Percentiles rank a stretch among this genome's conserved stretches.
phyloP scores from a whole-genome alignment of 208 protist genomes.

The Porcisia deanei region DNA sequence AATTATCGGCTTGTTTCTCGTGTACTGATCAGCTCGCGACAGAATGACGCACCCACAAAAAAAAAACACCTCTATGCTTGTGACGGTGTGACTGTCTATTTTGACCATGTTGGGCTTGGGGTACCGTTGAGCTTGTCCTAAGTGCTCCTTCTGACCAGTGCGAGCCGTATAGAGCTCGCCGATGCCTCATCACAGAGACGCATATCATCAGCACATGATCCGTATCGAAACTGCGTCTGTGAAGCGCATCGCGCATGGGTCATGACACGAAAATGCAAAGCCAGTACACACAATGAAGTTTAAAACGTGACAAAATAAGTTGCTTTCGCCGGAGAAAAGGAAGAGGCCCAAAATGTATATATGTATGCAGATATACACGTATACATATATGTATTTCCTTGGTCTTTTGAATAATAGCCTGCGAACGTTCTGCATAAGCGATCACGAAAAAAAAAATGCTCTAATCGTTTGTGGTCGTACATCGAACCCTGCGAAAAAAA shows the following conservation, averaged over 20 bases:
- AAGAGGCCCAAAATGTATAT: not conserved
- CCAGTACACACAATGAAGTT: not conserved
- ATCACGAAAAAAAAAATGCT: not conserved
- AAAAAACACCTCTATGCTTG: not conserved
- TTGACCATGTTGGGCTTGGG: not conserved
- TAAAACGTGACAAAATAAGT: not conserved
- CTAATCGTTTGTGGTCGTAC: constrained; percentile 18
- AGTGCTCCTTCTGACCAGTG: not conserved
- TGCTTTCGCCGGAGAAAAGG: not conserved
- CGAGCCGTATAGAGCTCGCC: too few relatives aligned
- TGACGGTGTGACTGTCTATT: not conserved
- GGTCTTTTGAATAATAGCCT: not conserved
- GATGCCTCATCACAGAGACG: not conserved
- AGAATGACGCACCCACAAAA: not conserved
- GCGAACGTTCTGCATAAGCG: not conserved
- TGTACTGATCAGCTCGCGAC: not conserved
- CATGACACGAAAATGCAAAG: not conserved
- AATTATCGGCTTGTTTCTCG: not conserved
- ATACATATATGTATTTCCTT: not conserved
- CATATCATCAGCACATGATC: too few relatives aligned
- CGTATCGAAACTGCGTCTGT: not conserved
- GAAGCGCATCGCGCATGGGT: not conserved
- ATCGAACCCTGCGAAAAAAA: constrained; percentile 8
- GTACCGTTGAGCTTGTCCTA: not conserved
- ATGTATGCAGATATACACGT: not conserved